Conservation (phyloP, 2,329 filamentous ascomycete species). For the Ramularia endophylla region DNA sequence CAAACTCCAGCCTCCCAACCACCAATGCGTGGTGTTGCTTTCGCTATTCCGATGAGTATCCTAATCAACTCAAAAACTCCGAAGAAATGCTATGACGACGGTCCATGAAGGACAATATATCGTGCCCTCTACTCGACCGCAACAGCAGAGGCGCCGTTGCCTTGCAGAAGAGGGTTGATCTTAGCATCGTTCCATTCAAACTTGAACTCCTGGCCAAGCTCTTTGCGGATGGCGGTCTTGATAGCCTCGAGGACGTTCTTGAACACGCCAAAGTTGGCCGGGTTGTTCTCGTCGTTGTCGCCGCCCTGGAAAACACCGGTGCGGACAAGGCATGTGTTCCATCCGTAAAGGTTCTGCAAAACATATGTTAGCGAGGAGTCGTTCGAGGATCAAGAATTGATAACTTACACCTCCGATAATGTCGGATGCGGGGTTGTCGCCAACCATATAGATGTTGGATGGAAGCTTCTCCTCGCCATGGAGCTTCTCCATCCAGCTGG, state of each 20-base stretch:
- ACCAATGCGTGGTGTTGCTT: no score
- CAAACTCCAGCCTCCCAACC: no score
- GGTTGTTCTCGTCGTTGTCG: slow-evolving; percentile 70
- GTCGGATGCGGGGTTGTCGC: slow-evolving; percentile 68
- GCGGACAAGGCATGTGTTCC: slow-evolving; percentile 73
- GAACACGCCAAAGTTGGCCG: slow-evolving; percentile 72
- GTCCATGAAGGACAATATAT: background rate
- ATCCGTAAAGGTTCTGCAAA: slow-evolving; percentile 63
- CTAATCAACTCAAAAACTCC: background rate
- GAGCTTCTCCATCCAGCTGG: slow-evolving; percentile 68
- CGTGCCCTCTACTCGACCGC: slow-evolving; percentile 20
- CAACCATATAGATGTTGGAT: slow-evolving; percentile 69
- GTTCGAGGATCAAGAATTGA: background rate
- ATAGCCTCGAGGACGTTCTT: slow-evolving; percentile 67
- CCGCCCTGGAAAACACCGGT: slow-evolving; percentile 74
- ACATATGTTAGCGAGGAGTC: slow-evolving; percentile 2
- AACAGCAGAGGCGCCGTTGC: slow-evolving; percentile 16
- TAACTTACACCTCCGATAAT: slow-evolving; percentile 56
- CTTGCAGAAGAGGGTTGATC: slow-evolving; percentile 58
- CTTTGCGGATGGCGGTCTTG: slow-evolving; percentile 59
- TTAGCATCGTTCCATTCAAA: slow-evolving; percentile 62
- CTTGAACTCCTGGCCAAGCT: slow-evolving; percentile 68
- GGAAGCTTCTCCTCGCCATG: slow-evolving; percentile 66
- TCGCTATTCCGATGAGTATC: background rate
- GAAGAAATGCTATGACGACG: background rate